Evolutionary conservation across 768 basidiomycete species (phyloP).

Genomic region (Amanita muscaria): DNA sequence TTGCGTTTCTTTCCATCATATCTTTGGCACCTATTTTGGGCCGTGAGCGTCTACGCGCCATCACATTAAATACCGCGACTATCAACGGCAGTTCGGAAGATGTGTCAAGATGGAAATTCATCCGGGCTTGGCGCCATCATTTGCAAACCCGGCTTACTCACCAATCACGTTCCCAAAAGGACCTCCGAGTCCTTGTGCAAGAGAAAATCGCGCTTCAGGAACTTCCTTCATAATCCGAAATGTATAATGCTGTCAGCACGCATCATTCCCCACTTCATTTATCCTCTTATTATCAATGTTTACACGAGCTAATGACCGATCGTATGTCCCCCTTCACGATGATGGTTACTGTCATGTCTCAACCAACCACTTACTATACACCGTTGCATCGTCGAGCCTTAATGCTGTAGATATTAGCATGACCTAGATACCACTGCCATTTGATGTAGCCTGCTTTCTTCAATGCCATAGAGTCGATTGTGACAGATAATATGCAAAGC

Average conservation of each 20-base stretch:
- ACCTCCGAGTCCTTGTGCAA: constrained; percentile 42
- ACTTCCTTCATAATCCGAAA: constrained; percentile 27
- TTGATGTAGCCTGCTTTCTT: not conserved
- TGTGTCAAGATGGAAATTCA: constrained; percentile 46
- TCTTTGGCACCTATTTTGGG: constrained; percentile 84
- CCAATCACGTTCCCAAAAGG: constrained; percentile 37
- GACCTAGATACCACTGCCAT: not conserved
- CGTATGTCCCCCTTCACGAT: too few relatives aligned
- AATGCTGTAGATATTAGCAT: constrained; percentile 7
- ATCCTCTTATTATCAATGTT: constrained; percentile 2
- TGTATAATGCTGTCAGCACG: too few relatives aligned
- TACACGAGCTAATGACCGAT: constrained; percentile 15
- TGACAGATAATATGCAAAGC: too few relatives aligned
- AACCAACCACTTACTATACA: constrained; percentile 1
- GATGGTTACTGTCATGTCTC: too few relatives aligned
- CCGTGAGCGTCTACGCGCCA: constrained; percentile 50
- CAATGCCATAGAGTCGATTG: too few relatives aligned
- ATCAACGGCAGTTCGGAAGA: constrained; percentile 15
- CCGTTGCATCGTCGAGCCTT: not conserved
- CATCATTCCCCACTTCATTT: constrained; percentile 4
- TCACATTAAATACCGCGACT: constrained; percentile 33
- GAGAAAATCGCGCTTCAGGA: constrained; percentile 45
- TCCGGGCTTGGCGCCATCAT: constrained; percentile 60
- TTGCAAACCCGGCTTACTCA: constrained; percentile 39
- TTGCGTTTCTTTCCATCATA: constrained; percentile 72